These are phyloP conservation scores for Penicillium oxalicum DNA, from an alignment of 2,329 filamentous ascomycete genomes.

Conservation along the genomic window DNA sequence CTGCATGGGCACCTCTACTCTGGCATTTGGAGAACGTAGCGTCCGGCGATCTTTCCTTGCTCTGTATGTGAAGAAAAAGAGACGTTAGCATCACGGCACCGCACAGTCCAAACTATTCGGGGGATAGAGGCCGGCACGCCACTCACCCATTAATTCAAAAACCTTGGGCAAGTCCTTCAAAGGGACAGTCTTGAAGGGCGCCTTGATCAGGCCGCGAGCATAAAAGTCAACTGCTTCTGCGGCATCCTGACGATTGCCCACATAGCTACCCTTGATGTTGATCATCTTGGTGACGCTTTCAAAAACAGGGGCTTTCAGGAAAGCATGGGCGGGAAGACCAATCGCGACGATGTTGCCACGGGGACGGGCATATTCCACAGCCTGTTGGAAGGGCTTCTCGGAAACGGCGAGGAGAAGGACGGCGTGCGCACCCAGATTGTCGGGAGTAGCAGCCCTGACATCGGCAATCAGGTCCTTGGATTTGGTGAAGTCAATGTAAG, in stretches of 20 bases:
- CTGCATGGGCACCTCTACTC: conserved; percentile 17
- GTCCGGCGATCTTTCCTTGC: conserved; percentile 38
- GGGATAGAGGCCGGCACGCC: too few relatives aligned
- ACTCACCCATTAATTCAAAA: conserved; percentile 63
- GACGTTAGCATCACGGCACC: conserved; percentile 13
- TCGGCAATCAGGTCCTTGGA: conserved; percentile 74
- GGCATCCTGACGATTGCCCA: conserved; percentile 84
- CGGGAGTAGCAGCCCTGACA: conserved; percentile 72
- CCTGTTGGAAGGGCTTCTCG: conserved; percentile 95
- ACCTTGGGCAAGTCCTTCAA: conserved; percentile 72
- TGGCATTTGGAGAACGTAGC: conserved; percentile 43
- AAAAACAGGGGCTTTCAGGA: conserved; percentile 78
- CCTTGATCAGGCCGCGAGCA: conserved; percentile 73
- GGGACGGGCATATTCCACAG: conserved; percentile 77
- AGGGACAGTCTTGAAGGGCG: conserved; percentile 78
- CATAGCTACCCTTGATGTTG: conserved; percentile 85
- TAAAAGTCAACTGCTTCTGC: conserved; percentile 90
- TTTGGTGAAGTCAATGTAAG: conserved; percentile 74
- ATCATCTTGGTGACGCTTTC: conserved; percentile 86
- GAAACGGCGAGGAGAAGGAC: conserved; percentile 78
- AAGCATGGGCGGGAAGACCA: conserved; percentile 75
- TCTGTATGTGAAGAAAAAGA: conserved; percentile 16
- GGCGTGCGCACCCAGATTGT: conserved; percentile 79
- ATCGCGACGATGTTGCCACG: conserved; percentile 82
- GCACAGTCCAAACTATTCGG: too few relatives aligned